Conservation (phyloP, 176 grass and related monocot genomes). For the Coix lacrymajobi region DNA sequence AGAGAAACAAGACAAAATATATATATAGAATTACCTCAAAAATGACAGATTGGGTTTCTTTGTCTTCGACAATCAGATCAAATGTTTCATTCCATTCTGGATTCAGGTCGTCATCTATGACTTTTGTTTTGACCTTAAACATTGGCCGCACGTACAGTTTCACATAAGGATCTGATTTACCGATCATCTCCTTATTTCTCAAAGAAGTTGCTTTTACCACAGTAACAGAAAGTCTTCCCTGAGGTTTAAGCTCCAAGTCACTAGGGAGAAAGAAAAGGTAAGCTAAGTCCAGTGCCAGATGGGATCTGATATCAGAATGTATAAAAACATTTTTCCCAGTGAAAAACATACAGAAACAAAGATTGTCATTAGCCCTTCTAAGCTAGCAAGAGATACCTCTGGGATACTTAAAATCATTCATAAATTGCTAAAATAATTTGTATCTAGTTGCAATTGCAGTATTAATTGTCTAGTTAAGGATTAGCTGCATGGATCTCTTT, state of each 20-base stretch:
- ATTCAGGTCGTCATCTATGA: constrained; percentile 70
- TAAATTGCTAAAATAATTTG: background rate
- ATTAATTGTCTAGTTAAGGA: background rate
- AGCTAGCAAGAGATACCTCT: background rate
- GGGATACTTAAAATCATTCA: background rate
- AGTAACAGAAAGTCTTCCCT: constrained; percentile 69
- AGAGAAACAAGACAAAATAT: background rate
- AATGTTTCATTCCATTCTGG: constrained; percentile 96
- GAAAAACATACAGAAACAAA: constrained; percentile 1
- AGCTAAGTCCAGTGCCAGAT: background rate
- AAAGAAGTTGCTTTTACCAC: constrained; percentile 69
- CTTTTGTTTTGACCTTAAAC: constrained; percentile 95
- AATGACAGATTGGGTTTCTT: constrained; percentile 88
- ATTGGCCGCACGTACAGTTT: constrained; percentile 71
- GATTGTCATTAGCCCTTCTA: background rate
- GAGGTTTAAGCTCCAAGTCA: constrained; percentile 91
- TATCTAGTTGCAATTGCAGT: background rate
- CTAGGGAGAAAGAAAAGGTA: constrained; percentile 43
- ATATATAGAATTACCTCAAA: constrained; percentile 62
- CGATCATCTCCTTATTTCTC: constrained; percentile 73
- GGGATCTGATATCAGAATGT: constrained; percentile 3
- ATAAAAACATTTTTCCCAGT: background rate
- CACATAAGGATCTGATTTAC: constrained; percentile 98
- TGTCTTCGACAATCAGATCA: constrained; percentile 83
- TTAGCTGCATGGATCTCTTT: background rate